Base-by-base conservation (phyloP, 805 yeast species). In the Suhomyces vadensis region DNA sequence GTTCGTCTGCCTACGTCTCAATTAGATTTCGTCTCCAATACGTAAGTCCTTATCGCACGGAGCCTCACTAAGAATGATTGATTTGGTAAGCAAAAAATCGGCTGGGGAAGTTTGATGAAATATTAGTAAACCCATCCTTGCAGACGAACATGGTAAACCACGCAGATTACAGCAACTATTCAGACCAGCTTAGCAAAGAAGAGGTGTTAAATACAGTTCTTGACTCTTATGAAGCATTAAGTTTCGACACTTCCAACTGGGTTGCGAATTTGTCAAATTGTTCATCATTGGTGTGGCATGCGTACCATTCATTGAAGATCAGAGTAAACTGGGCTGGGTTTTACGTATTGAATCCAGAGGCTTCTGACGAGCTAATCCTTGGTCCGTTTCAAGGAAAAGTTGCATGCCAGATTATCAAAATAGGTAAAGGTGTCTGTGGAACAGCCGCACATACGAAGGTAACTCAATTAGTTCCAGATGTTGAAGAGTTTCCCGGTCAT, bases 301-400 rank as follows among this genome's bases (percentile, higher is more conserved):
- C 87, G 8, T 92, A 88, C 63, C 83, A 78, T 44, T 76, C 88
- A 0, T 60, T 87, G 19, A 63, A 64, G 1, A 53, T 64, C 10
- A 69, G 69, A 0, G 87, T 91, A 8, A 92, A 92, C 62, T 92
- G 99, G 99, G 81, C 95, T 0, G 99, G 99, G 0, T 90, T 94
- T 61, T 92, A 92, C 56, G 79, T 87, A 1, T 52, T 73, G 13
- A 74, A 79, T 42, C 62, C 69, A 2, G 56, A 60, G 9, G 37
- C 23, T n/a, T 38, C 53, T 1, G 37, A 60, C 1, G 81, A 76
- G 55, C 69, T 94, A 41, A 74, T 87, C 17, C 69, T 92, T 29
- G 99, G 95, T 0, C 99, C 99, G 10, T 92, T 92, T 64, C 95
- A 88, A 64, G 99, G 99, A 4, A 89, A 89, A 63, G 97, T 92